Conservation (phyloP, 2,329 filamentous ascomycete species). For the Aspergillus sergii region DNA sequence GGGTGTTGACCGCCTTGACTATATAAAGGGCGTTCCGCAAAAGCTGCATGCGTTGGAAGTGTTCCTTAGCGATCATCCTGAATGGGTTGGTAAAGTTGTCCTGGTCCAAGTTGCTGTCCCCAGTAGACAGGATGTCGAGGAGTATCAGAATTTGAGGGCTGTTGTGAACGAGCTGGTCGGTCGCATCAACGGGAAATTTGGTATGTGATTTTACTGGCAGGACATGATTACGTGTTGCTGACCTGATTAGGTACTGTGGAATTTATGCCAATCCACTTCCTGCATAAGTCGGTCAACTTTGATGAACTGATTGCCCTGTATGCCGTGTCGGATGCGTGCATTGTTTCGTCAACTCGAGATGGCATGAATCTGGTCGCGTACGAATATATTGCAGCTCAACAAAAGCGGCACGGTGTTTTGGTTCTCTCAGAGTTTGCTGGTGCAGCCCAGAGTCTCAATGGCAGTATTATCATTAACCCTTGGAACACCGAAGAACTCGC, state of each 20-base stretch:
- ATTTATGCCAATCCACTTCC: constrained; percentile 98
- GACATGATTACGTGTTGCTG: constrained; percentile 11
- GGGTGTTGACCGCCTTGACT: constrained; percentile 93
- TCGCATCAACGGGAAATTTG: constrained; percentile 81
- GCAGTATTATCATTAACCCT: constrained; percentile 91
- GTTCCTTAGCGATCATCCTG: constrained; percentile 93
- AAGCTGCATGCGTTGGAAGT: constrained; percentile 96
- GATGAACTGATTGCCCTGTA: constrained; percentile 94
- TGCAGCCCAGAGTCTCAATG: constrained; percentile 90
- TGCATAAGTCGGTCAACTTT: constrained; percentile 93
- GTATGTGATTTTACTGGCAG: constrained; percentile 12
- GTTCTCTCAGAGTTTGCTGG: constrained; percentile 97
- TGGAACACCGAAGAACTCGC: constrained; percentile 98
- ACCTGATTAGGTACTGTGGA: constrained; percentile 74
- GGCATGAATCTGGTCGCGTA: constrained; percentile 99
- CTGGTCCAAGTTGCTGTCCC: constrained; percentile 95
- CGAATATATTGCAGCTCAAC: constrained; percentile 94
- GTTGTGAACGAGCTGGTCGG: constrained; percentile 97
- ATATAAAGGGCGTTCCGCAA: constrained; percentile 98
- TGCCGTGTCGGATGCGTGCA: constrained; percentile 85
- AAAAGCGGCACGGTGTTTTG: constrained; percentile 87
- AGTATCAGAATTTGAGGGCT: constrained; percentile 93
- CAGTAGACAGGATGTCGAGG: constrained; percentile 91
- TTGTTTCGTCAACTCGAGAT: constrained; percentile 93
- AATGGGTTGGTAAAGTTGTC: constrained; percentile 97